phyloP scores from a whole-genome alignment of 345 rosid genomes.

The Zanthoxylum bungeanum region DNA sequence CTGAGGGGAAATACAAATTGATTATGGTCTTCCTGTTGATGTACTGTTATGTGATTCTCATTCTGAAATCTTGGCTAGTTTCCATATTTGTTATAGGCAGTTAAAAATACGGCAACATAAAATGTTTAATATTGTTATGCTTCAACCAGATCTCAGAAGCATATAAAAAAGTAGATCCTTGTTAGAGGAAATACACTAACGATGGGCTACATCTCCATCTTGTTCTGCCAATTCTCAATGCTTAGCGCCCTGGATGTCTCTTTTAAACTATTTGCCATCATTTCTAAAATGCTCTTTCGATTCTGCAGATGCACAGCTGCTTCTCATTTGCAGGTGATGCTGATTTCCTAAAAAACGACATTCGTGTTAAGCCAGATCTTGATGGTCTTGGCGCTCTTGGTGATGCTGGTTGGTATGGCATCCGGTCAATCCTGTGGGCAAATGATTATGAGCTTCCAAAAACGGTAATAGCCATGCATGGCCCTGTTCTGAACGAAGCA shows the following conservation, averaged over 20 bases:
- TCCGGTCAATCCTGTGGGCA: conserved; percentile 54
- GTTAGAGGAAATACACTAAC: not conserved
- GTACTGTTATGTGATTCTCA: not conserved
- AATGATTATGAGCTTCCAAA: conserved; percentile 64
- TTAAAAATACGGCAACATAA: not conserved
- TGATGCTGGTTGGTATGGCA: conserved; percentile 87
- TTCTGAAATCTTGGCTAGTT: not conserved
- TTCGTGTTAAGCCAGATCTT: conserved; percentile 83
- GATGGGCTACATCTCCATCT: not conserved
- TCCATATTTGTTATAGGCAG: not conserved
- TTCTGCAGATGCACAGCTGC: conserved; percentile 52
- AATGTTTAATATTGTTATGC: not conserved
- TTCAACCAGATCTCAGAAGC: not conserved
- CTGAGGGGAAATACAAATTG: not conserved
- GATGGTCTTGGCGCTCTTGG: conserved; percentile 86
- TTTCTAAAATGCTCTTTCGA: not conserved
- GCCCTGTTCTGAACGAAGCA: conserved; percentile 48
- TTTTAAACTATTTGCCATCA: not conserved
- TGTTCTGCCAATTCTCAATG: not conserved
- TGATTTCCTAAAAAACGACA: conserved; percentile 57
- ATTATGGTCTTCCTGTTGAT: not conserved
- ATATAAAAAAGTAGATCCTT: conserved; percentile 1
- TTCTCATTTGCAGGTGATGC: conserved; percentile 50
- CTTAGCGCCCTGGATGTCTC: not conserved
- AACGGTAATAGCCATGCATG: conserved; percentile 46